Evolutionary conservation across 441 rosid genomes (phyloP).

Genomic region (Gossypium lobatum): DNA sequence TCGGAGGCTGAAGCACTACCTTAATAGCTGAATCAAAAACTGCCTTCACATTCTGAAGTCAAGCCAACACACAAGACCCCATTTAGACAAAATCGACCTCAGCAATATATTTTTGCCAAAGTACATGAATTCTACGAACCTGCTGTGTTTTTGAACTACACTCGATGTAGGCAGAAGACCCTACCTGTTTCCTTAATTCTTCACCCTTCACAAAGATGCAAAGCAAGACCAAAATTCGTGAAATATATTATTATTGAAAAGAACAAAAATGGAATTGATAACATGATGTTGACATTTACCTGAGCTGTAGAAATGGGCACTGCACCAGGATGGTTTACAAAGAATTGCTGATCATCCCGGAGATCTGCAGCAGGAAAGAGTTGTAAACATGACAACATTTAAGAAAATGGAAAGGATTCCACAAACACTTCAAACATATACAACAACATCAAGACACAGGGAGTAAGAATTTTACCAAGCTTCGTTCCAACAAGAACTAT

Average conservation of each 20-base stretch:
- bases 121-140: conserved; percentile 27
- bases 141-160: conserved; percentile 95
- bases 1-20: conserved; percentile 80
- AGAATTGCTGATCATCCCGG: conserved; percentile 77
- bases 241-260: neutral
- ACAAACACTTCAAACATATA: neutral
- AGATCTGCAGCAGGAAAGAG: conserved; percentile 40
- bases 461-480: conserved; percentile 43
- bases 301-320: conserved; percentile 62
- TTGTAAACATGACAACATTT: neutral
- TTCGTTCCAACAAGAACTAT: conserved; percentile 78
- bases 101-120: neutral
- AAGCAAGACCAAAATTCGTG: neutral
- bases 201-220: conserved; percentile 56
- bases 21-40: conserved; percentile 73
- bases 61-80: conserved; percentile 1
- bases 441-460: neutral
- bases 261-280: neutral
- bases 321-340: conserved; percentile 75
- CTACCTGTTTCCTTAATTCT: conserved; percentile 87
- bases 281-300: conserved; percentile 28
- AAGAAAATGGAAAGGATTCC: neutral
- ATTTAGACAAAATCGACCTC: neutral
- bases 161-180: conserved; percentile 70
- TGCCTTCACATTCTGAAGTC: conserved; percentile 63